These are phyloP conservation scores for Poa pratensis DNA, from an alignment of 176 grass and related monocot genomes.

Conservation along the genomic window DNA sequence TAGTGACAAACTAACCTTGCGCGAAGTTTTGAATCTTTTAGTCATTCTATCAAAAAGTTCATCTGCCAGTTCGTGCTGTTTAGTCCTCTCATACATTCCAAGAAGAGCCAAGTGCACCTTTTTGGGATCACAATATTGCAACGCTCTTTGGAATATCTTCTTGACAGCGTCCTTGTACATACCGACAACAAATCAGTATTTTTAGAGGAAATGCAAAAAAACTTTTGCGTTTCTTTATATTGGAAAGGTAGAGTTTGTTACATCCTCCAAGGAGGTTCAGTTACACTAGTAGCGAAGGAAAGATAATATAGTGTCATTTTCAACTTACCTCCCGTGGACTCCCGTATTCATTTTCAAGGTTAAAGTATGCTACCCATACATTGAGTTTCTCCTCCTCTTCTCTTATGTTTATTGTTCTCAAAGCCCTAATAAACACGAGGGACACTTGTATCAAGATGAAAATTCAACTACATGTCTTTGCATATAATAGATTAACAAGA, in stretches of 20 bases:
- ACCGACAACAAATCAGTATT: constrained; percentile 32
- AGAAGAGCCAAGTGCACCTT: constrained; percentile 86
- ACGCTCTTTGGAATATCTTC: constrained; percentile 84
- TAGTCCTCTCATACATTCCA: constrained; percentile 81
- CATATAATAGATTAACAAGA: not conserved
- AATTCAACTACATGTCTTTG: not conserved
- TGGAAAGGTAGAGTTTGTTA: too few species aligned
- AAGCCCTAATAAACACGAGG: constrained; percentile 60
- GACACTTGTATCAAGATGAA: constrained; percentile 31
- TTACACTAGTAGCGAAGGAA: not conserved
- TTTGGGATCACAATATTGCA: constrained; percentile 93
- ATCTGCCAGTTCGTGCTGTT: constrained; percentile 70
- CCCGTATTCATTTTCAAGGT: constrained; percentile 95
- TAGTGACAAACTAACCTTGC: constrained; percentile 69
- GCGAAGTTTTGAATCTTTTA: constrained; percentile 88
- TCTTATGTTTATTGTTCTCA: constrained; percentile 81
- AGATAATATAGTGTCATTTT: constrained; percentile 18
- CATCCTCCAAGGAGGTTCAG: too few species aligned
- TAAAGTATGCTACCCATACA: constrained; percentile 97
- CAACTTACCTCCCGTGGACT: constrained; percentile 80
- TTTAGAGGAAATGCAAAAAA: too few species aligned
- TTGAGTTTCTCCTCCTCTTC: constrained; percentile 93
- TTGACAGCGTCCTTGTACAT: constrained; percentile 82
- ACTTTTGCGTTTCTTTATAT: too few species aligned
- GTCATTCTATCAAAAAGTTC: constrained; percentile 92